These are phyloP conservation scores for Geoglossum cookeanum DNA, from an alignment of 2,329 filamentous ascomycete species.

Conservation along the genomic window DNA sequence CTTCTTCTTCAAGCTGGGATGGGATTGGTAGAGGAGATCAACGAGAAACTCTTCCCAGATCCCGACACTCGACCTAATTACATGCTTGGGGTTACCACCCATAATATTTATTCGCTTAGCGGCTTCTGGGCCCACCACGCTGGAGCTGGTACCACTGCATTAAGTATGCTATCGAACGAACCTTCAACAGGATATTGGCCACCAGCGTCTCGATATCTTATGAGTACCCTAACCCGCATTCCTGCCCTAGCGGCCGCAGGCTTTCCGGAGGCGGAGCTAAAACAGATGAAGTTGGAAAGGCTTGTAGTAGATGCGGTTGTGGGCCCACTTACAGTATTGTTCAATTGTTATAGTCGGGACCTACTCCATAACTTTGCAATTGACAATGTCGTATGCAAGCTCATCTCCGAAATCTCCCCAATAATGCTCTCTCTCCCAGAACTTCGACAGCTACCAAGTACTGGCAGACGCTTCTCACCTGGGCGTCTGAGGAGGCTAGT, in stretches of 20 bases:
- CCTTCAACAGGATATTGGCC: slow-evolving; percentile 16
- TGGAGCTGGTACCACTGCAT: slow-evolving; percentile 37
- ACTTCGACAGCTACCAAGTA: slow-evolving; percentile 38
- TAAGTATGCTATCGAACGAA: slow-evolving; percentile 27
- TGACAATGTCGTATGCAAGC: slow-evolving; percentile 44
- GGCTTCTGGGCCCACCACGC: slow-evolving; percentile 36
- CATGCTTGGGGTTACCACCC: slow-evolving; percentile 47
- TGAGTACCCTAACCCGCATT: slow-evolving; percentile 42
- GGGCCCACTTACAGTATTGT: slow-evolving; percentile 62
- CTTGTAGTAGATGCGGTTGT: slow-evolving; percentile 58
- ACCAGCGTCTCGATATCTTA: slow-evolving; percentile 36
- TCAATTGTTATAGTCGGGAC: slow-evolving; percentile 56
- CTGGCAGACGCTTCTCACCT: slow-evolving; percentile 38
- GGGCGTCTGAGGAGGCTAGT: slow-evolving; percentile 43
- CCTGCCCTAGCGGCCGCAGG: slow-evolving; percentile 41
- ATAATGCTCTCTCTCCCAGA: slow-evolving; percentile 63
- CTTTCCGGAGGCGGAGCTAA: slow-evolving; percentile 39
- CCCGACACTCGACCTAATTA: slow-evolving; percentile 50
- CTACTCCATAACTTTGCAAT: slow-evolving; percentile 48
- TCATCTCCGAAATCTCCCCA: slow-evolving; percentile 54
- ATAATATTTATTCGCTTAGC: slow-evolving; percentile 31
- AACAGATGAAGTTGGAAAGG: slow-evolving; percentile 59
- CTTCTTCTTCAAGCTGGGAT: slow-evolving; percentile 67
- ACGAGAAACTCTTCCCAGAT: slow-evolving; percentile 49
- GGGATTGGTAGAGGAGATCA: slow-evolving; percentile 64